Percentiles rank a stretch among this genome's conserved stretches.
phyloP scores from a whole-genome alignment of 2,329 filamentous ascomycete genomes.

The Sordariomycetes sp. region DNA sequence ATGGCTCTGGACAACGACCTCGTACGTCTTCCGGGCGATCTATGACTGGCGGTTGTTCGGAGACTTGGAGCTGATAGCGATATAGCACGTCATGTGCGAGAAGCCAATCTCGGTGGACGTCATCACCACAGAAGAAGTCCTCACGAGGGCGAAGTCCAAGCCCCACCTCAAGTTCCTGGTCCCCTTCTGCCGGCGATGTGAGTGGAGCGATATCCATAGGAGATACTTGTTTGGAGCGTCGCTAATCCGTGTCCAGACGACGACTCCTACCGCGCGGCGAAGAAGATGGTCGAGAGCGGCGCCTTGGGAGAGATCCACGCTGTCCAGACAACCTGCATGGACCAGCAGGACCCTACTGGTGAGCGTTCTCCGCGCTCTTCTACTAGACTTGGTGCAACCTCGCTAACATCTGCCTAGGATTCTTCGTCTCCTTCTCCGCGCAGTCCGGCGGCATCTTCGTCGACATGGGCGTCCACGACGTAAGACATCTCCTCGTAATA shows the following conservation, averaged over 20 bases:
- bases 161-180: slow-evolving; percentile 11
- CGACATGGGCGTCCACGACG: slow-evolving; percentile 17
- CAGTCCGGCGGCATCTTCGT: slow-evolving; percentile 18
- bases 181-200: slow-evolving; percentile 9
- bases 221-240: neutral
- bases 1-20: slow-evolving; percentile 10
- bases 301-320: slow-evolving; percentile 11
- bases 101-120: slow-evolving; percentile 11
- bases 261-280: slow-evolving; percentile 9
- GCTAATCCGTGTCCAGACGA: slow-evolving; percentile 5
- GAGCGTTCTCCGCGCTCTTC: neutral
- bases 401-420: slow-evolving; percentile 8
- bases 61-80: neutral
- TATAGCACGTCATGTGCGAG: slow-evolving; percentile 13
- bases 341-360: slow-evolving; percentile 10
- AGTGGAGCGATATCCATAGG: neutral
- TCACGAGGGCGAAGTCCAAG: slow-evolving; percentile 8
- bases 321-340: slow-evolving; percentile 11
- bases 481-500: slow-evolving; percentile 3
- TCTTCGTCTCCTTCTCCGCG: slow-evolving; percentile 18
- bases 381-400: neutral
- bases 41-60: neutral
- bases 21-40: neutral
- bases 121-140: slow-evolving; percentile 9
- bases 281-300: slow-evolving; percentile 9